Percentiles rank a stretch among this genome's conserved stretches.
Evolutionary conservation across 306 rosid species (phyloP).

Genomic region (Acacia crassicarpa): DNA sequence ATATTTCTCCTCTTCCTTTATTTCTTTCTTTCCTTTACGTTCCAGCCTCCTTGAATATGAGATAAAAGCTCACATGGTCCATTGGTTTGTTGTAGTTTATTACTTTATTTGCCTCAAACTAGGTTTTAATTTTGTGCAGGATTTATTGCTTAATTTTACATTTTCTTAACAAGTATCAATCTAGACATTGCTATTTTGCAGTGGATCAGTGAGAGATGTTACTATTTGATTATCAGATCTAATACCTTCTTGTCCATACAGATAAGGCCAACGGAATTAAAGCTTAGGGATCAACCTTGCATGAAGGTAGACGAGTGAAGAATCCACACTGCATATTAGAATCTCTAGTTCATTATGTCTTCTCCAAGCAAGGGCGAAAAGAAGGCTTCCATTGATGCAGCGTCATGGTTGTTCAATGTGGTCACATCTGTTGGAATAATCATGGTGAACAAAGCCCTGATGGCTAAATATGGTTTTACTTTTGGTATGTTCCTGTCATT

Average conservation of each 20-base stretch:
- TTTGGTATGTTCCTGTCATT: slow-evolving; percentile 52
- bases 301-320: slow-evolving; percentile 33
- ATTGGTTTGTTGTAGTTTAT: slow-evolving; percentile 6
- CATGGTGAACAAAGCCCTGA: slow-evolving; percentile 76
- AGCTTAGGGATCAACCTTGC: slow-evolving; percentile 28
- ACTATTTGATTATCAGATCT: slow-evolving; percentile 20
- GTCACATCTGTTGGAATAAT: slow-evolving; percentile 87
- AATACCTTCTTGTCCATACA: slow-evolving; percentile 36
- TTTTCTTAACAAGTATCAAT: background rate
- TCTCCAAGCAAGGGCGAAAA: slow-evolving; percentile 61
- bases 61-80: slow-evolving; percentile 1
- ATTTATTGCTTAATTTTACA: background rate
- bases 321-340: slow-evolving; percentile 21
- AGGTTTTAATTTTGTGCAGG: background rate
- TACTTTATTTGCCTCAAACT: slow-evolving; percentile 1
- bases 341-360: slow-evolving; percentile 51
- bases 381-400: slow-evolving; percentile 75
- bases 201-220: slow-evolving; percentile 3
- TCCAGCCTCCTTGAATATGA: slow-evolving; percentile 1
- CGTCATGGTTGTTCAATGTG: slow-evolving; percentile 82
- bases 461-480: slow-evolving; percentile 78
- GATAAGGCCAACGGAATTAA: slow-evolving; percentile 30
- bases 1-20: background rate
- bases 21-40: background rate
- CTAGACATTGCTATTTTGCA: background rate